Evolutionary conservation across 495 filamentous ascomycete species (phyloP), one percentile per base, ranked within the genome.

Genomic region (Aspergillus mulundensis): DNA sequence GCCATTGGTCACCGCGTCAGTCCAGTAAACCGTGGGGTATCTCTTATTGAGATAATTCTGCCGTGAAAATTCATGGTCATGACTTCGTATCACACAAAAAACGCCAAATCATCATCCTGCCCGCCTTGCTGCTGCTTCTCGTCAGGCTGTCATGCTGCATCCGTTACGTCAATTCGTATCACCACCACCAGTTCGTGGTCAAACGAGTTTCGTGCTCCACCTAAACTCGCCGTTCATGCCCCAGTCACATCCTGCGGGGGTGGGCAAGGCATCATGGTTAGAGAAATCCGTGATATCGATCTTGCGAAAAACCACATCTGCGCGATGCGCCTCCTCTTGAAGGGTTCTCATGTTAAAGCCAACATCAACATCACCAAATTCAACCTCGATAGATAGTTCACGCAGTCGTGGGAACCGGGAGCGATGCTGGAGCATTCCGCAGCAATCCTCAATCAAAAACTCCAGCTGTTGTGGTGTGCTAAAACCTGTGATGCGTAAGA

Each of bases 221-320:
- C 11, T 30, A 23, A 53, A 53, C 50, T 53, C 38, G 50, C 50
- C 50, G 16, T 53, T 21, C 50, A 53, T 53, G 0, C 50, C 50
- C 50, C 50, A 53, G 18, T 53, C 38, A 32, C 23, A 21, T 11
- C 50, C 50, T 32, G 50, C n/a, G 16, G 50, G 39, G 15, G 23
- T 53, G 10, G 19, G 24, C 24, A 42, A 14, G 3, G 43, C 50
- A 14, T 28, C 24, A 25, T 53, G 16, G 38, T 43, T 15, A 19
- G 25, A 10, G 15, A 43, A 32, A 15, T 41, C 38, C n/a, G 50
- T 16, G 21, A 16, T 53, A 23, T 43, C 5, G 36, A 53, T 43
- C 12, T 34, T 30, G 50, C 50, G 50, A 3, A 53, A 23, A 1
- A 30, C 10, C n/a, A 53, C 39, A 3, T 32, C 39, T 12, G 50